phyloP scores from a whole-genome alignment of 169 alveolate species.

The Eimeria praecox region DNA sequence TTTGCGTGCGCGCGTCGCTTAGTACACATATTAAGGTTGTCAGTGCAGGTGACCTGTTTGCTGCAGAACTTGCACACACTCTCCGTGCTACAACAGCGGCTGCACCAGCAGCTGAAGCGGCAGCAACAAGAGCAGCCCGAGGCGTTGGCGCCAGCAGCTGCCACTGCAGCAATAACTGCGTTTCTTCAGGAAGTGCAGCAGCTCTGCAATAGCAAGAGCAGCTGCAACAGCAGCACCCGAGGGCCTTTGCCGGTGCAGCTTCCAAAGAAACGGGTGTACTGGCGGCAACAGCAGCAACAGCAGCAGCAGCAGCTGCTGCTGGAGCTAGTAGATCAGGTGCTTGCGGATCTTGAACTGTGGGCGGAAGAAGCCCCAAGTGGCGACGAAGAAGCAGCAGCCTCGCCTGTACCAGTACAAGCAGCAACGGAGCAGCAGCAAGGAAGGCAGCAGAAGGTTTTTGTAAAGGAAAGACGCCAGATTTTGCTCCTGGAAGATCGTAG shows the following conservation, averaged over 20 bases:
- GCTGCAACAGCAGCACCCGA: not conserved
- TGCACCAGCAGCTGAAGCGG: constrained; percentile 20
- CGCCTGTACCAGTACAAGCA: not conserved
- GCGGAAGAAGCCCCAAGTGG: constrained; percentile 41
- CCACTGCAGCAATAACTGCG: constrained; percentile 44
- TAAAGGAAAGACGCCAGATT: not conserved
- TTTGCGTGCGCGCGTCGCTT: not conserved
- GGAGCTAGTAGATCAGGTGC: constrained; percentile 19
- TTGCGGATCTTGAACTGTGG: constrained; percentile 52
- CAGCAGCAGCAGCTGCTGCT: constrained; percentile 21
- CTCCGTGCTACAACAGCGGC: constrained; percentile 20
- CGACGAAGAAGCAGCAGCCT: constrained; percentile 11
- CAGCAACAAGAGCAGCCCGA: constrained; percentile 29
- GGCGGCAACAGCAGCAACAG: not conserved
- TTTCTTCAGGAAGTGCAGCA: constrained; percentile 23
- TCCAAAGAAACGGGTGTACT: constrained; percentile 28
- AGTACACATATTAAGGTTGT: not conserved
- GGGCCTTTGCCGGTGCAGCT: not conserved
- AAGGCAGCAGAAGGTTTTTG: not conserved
- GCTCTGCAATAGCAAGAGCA: not conserved
- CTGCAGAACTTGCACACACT: constrained; percentile 40
- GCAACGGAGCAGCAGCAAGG: not conserved
- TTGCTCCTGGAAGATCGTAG: not conserved
- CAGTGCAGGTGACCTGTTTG: not conserved
- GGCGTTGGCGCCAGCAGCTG: constrained; percentile 49